Conservation (phyloP, 2,329 filamentous ascomycete genomes). For the Elsinoe necatrix region DNA sequence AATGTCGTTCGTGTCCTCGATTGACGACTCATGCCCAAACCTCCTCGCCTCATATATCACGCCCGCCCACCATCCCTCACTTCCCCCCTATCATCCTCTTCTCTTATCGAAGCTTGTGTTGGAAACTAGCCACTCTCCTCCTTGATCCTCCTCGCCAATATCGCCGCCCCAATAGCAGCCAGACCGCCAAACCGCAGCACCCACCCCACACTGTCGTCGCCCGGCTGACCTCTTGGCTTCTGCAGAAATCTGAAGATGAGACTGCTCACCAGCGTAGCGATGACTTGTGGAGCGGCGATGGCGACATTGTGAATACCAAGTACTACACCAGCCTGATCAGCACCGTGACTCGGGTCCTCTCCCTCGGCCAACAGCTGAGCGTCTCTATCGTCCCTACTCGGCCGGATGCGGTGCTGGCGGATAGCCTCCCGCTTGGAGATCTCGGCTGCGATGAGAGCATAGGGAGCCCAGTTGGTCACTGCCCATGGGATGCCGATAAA, state of each 20-base stretch:
- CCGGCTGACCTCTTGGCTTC: constrained; percentile 74
- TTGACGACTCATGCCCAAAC: neutral
- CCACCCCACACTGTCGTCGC: constrained; percentile 79
- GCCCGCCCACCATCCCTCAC: neutral
- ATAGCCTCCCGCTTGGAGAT: constrained; percentile 74
- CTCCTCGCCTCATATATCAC: neutral
- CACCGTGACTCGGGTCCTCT: constrained; percentile 47
- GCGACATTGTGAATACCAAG: constrained; percentile 94
- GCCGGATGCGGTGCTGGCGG: constrained; percentile 42
- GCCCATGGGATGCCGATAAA: constrained; percentile 88
- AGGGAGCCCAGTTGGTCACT: constrained; percentile 86
- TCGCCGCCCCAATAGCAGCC: constrained; percentile 68
- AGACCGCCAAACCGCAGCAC: constrained; percentile 77
- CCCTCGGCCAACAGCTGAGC: constrained; percentile 34
- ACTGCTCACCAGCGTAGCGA: constrained; percentile 77
- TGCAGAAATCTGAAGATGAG: constrained; percentile 78
- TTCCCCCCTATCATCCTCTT: neutral
- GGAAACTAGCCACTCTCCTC: constrained; percentile 42
- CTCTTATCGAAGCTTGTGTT: neutral
- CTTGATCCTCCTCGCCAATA: constrained; percentile 57
- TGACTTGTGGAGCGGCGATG: constrained; percentile 81
- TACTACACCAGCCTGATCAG: constrained; percentile 79
- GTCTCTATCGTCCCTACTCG: constrained; percentile 28
- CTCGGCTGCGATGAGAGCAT: constrained; percentile 88
- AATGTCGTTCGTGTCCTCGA: neutral